These are phyloP conservation scores for Aaosphaeria pasadenensis DNA, from an alignment of 2,329 filamentous ascomycete genomes.

Conservation along the genomic window DNA sequence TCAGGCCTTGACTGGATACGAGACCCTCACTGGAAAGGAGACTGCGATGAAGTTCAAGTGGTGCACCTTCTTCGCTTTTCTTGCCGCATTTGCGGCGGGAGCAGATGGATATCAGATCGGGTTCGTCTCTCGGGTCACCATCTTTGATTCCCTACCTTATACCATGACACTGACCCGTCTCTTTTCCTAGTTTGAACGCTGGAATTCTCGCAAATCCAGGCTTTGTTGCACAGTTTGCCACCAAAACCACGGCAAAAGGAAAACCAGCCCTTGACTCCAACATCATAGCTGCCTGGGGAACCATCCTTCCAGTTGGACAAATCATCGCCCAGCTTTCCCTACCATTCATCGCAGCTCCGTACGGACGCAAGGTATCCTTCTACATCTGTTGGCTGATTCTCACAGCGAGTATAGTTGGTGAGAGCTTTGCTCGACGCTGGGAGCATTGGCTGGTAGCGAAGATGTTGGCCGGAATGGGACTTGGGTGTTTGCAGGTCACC, in stretches of 20 bases:
- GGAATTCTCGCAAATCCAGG: conserved; percentile 41
- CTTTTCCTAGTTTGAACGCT: conserved; percentile 27
- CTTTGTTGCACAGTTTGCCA: conserved; percentile 38
- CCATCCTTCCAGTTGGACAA: conserved; percentile 40
- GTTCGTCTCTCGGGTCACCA: conserved; percentile 2
- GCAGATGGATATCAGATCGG: conserved; percentile 6
- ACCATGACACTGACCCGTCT: not conserved
- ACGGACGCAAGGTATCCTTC: conserved; percentile 37
- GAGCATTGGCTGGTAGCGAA: conserved; percentile 39
- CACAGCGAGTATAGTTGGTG: conserved; percentile 12
- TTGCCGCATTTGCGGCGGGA: conserved; percentile 1
- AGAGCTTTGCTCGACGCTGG: conserved; percentile 38
- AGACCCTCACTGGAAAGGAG: conserved; percentile 1
- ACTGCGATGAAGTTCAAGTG: conserved; percentile 2
- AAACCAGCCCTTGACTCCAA: conserved; percentile 36
- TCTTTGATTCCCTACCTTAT: not conserved
- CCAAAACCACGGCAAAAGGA: conserved; percentile 30
- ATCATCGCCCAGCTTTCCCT: conserved; percentile 16
- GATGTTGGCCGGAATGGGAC: conserved; percentile 36
- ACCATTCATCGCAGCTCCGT: conserved; percentile 34
- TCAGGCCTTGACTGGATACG: conserved; percentile 1
- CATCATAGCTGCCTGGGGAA: conserved; percentile 41
- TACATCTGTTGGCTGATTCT: conserved; percentile 6
- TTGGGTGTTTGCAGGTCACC: conserved; percentile 43
- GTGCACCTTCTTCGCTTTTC: not conserved